Evolutionary conservation across 805 yeast species (phyloP), one percentile per base, ranked within the genome.

Genomic region (Kodamaea kakaduensis): DNA sequence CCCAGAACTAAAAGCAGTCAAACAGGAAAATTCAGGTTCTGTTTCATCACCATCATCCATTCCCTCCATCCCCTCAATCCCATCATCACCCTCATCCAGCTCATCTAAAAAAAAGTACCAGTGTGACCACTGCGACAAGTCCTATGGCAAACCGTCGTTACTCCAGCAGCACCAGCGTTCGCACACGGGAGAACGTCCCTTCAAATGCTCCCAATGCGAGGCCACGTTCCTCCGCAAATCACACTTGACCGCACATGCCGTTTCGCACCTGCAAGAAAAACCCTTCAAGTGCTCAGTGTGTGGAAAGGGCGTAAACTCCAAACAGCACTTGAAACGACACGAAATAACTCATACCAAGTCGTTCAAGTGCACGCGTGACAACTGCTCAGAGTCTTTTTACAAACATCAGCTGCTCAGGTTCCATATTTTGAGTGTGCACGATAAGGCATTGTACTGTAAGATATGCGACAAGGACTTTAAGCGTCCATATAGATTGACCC

Each of bases 271-370:
- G 5, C 41, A 41, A 1, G 73, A 69, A 3, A 84, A 83, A 48
- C 95, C 95, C 0, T 78, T 72, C 51, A 73, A 69, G 26, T 89
- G 97, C 51, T 56, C 77, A 0, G 54, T 69, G 1, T 93, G 98
- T 54, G 80, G 81, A 1, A 88, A 87, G 56, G 95, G 96, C 3
- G 81, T 84, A 34, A 81, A 79, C 34, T 73, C 95, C 0, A 56
- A 56, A 34, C 97, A 93, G 59, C 97, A 89, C 51, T 64, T 87
- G 38, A 75, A 71, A 42, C 71, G 96, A 35, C 98, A 93, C 56
- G 87, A 81, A 58, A 71, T 75, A 24, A 82, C 95, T 2, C 97
- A 93, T 54, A 77, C 78, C 3, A 63, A 56, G 36, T 74, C 86
- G 1, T 81, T 79, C 48, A 41, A 44, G 16, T 87, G 96, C 55